These are phyloP conservation scores for Kalmanozyma brasiliensis DNA, from an alignment of 1,284 basidiomycete genomes.

Conservation along the genomic window DNA sequence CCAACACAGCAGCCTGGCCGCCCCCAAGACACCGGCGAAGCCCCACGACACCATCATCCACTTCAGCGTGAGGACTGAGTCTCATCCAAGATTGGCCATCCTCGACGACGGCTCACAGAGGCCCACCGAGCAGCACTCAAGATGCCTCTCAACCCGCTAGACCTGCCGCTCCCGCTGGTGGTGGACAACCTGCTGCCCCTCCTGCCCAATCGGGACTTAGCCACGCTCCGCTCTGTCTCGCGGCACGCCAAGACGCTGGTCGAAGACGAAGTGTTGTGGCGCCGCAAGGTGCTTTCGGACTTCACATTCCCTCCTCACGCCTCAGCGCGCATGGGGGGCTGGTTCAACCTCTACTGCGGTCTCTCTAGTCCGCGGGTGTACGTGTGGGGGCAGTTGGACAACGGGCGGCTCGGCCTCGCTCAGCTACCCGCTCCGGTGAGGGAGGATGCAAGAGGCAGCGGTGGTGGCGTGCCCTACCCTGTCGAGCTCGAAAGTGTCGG, in stretches of 20 bases:
- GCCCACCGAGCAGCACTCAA: too few relatives aligned
- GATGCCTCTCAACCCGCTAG: constrained; percentile 15
- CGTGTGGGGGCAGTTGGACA: constrained; percentile 38
- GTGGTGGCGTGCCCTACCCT: constrained; percentile 40
- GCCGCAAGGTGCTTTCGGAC: constrained; percentile 35
- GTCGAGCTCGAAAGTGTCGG: constrained; percentile 9
- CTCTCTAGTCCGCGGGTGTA: constrained; percentile 37
- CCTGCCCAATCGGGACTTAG: constrained; percentile 29
- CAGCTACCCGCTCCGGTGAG: background rate
- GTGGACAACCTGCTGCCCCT: constrained; percentile 36
- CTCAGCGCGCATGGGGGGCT: constrained; percentile 35
- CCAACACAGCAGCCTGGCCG: too few relatives aligned
- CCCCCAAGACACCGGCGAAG: too few relatives aligned
- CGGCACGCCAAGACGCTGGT: constrained; percentile 13
- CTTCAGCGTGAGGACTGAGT: too few relatives aligned
- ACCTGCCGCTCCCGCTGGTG: constrained; percentile 31
- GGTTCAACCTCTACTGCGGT: constrained; percentile 44
- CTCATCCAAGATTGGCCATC: too few relatives aligned
- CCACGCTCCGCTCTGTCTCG: constrained; percentile 22
- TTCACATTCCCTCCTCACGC: constrained; percentile 47
- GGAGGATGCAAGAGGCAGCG: background rate
- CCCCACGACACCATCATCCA: too few relatives aligned
- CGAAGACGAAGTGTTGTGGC: constrained; percentile 47
- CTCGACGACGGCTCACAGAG: too few relatives aligned
- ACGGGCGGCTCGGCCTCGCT: constrained; percentile 32